Evolutionary conservation across 495 filamentous ascomycete genomes (phyloP), one percentile per base, ranked within the genome.

Genomic region (Collariella sp.): DNA sequence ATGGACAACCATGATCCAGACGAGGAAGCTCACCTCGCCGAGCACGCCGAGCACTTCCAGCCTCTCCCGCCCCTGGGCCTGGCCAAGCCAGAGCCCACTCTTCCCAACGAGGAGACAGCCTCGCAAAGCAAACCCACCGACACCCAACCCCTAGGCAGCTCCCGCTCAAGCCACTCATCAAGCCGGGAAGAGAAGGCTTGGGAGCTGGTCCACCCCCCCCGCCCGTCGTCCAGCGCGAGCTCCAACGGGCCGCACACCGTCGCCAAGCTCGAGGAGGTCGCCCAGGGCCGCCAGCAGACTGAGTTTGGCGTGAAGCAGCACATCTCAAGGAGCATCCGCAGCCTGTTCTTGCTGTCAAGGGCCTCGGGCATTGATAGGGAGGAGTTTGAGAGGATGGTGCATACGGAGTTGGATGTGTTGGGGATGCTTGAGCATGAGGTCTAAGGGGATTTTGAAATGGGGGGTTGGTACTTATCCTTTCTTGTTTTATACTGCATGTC

Each of bases 271-370:
- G 88, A 85, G 61, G 76, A 79, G 26, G 76, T 75, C 20, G 86
- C 84, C 3, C 78, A 78, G 46, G 80, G 68, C 44, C 81, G 82
- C 54, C 82, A 82, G 18, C 78, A 82, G 46, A 84, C 76, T 50
- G 89, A 95, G 64, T 74, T 87, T 13, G 90, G 84, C 3, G 82
- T 96, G 19, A 88, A 88, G 67, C 88, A 95, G 67, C 93, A 96
- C 68, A 84, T 98, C 23, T 81, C 85, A 40, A 82, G 87, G 7
- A 91, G 84, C 63, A 82, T 98, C 55, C 91, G 95, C 75, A 93
- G 87, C 67, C 67, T 98, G 56, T 96, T 85, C 63, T 75, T 89
- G 35, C 72, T 98, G 31, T 88, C 89, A 40, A 81, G 83, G 61
- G 78, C 81, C 15, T 82, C 82, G 18, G 93, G 93, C 2, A 89